Percentiles rank a stretch among this genome's conserved stretches.
These are phyloP conservation scores for Cylindricascospora bacillispora DNA, from an alignment of 1,139 yeast species.

Conservation along the genomic window DNA sequence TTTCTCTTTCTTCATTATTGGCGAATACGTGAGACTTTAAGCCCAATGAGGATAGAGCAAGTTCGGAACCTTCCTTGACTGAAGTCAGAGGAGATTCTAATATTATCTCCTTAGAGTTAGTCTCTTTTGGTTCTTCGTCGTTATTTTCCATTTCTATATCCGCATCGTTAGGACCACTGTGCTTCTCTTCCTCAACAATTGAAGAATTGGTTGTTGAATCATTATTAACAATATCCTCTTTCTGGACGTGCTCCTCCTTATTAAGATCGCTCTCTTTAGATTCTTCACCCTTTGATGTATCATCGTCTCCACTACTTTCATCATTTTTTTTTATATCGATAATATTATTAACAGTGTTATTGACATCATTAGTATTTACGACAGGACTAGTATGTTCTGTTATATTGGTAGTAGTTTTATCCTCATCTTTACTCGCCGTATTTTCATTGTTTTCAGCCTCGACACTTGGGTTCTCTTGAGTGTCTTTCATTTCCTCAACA, in stretches of 20 bases:
- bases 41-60: conserved; percentile 57
- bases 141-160: no score
- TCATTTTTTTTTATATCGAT: conserved; percentile 6
- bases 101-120: no score
- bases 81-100: no score
- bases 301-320: conserved; percentile 4
- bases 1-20: conserved; percentile 68
- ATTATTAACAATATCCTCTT: conserved; percentile 1
- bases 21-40: conserved; percentile 78
- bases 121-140: conserved; percentile 1
- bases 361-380: no score
- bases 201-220: neutral
- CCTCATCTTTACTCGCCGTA: conserved; percentile 3
- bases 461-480: conserved; percentile 1
- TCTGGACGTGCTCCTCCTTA: conserved; percentile 1
- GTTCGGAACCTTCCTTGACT: conserved; percentile 39
- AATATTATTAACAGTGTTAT: no score
- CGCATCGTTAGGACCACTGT: no score
- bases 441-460: conserved; percentile 5
- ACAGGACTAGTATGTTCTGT: no score
- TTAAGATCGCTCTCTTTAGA: conserved; percentile 1
- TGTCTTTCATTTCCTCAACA: conserved; percentile 4
- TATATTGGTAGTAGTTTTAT: no score
- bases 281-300: conserved; percentile 7
- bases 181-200: neutral